Conservation (phyloP, 176 grass and related monocot genomes). For the Thinopyrum elongatum region DNA sequence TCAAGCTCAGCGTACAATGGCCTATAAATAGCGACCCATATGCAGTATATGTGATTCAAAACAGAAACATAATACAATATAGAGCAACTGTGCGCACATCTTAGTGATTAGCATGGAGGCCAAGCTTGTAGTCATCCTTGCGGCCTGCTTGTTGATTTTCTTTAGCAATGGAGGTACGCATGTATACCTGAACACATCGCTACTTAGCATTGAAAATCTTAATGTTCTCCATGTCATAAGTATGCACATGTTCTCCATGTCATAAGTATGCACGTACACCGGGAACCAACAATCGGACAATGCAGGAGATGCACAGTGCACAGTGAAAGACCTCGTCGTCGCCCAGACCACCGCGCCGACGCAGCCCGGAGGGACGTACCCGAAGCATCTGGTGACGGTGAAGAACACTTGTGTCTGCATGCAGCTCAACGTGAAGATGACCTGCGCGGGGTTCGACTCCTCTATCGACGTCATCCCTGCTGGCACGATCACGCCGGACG, state of each 20-base stretch:
- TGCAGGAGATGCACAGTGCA: background rate
- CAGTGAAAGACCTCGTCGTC: background rate
- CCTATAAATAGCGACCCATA: background rate
- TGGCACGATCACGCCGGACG: background rate
- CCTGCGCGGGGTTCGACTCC: slow-evolving; percentile 7
- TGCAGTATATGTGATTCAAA: background rate
- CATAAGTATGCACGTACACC: background rate
- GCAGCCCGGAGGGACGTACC: background rate
- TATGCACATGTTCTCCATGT: background rate
- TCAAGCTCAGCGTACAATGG: background rate
- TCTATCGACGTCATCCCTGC: background rate
- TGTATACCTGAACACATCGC: background rate
- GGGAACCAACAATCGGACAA: background rate
- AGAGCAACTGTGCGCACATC: background rate
- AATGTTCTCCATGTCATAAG: background rate
- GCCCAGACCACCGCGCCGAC: background rate
- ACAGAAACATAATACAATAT: background rate
- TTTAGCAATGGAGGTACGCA: slow-evolving; percentile 1
- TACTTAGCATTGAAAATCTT: background rate
- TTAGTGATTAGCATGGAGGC: background rate
- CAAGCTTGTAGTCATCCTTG: background rate
- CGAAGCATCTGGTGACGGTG: background rate
- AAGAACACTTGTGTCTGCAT: background rate
- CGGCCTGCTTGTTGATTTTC: background rate
- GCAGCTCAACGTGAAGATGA: background rate